A percentile compares a stretch with the other conserved stretches of the same genome.
phyloP scores from a whole-genome alignment of 2,329 filamentous ascomycete species.

The Nemania diffusa region DNA sequence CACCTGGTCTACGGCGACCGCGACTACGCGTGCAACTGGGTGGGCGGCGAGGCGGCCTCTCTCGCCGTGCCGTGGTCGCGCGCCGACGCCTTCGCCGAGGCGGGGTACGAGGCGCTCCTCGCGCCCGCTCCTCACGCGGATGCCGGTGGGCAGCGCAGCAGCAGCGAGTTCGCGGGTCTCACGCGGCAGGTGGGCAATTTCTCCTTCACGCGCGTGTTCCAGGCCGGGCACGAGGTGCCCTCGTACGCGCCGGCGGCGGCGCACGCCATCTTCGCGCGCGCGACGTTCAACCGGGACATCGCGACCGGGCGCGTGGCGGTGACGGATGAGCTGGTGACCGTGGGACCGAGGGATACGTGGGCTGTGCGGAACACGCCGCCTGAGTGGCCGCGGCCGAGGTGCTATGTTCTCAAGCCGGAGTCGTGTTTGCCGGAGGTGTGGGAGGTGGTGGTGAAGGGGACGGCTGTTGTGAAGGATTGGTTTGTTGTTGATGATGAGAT shows the following conservation, averaged over 20 bases:
- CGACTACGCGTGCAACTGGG: conserved; percentile 66
- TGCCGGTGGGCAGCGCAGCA: neutral
- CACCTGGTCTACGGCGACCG: conserved; percentile 66
- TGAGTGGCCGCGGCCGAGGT: conserved; percentile 28
- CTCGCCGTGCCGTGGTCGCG: conserved; percentile 57
- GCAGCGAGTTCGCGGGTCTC: conserved; percentile 56
- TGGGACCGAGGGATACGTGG: conserved; percentile 43
- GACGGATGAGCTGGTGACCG: conserved; percentile 50
- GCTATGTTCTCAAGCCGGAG: conserved; percentile 36
- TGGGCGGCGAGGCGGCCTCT: conserved; percentile 63
- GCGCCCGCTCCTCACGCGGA: neutral
- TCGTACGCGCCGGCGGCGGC: conserved; percentile 22
- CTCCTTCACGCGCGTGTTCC: conserved; percentile 55
- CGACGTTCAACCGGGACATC: conserved; percentile 59
- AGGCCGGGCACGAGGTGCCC: conserved; percentile 30
- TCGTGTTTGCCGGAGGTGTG: conserved; percentile 38
- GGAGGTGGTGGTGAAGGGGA: conserved; percentile 33
- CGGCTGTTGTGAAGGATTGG: conserved; percentile 39
- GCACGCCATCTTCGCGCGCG: conserved; percentile 47
- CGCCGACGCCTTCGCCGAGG: conserved; percentile 64
- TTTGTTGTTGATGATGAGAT: conserved; percentile 37
- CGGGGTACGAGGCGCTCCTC: conserved; percentile 71
- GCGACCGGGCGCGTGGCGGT: conserved; percentile 62
- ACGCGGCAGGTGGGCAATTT: conserved; percentile 73
- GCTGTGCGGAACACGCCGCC: conserved; percentile 56